Evolutionary conservation across 2,329 filamentous ascomycete genomes (phyloP), one percentile per base, ranked within the genome.

Genomic region (Sporothrix phasma): DNA sequence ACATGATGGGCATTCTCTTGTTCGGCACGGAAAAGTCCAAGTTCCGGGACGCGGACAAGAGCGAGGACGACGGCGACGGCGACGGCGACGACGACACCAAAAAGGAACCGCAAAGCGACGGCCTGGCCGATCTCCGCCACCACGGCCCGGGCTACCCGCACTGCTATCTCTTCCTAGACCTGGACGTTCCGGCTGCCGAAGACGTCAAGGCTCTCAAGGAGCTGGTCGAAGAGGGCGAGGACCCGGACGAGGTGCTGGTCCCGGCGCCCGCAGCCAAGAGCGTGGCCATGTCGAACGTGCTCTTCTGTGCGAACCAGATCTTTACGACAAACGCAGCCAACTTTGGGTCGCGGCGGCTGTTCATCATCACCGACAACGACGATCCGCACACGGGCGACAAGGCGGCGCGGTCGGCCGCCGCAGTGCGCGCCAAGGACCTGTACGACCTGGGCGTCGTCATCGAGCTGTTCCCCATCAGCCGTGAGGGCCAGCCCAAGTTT

Each of bases 251-350:
- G 8, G 76, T 97, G 3, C 76, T 97, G 41, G 80, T 81, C 5
- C 87, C 92, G 1, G 84, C 89, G 0, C 26, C 64, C 8, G 77
- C 83, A 3, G 31, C 64, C 2, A 85, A 92, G 63, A 78, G 81
- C 1, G 86, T 89, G 0, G 86, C 87, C 39, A 96, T 99, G 87
- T 85, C 90, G 10, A 96, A 92, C 70, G 82, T 99, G 2, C 80
- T 99, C 1, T 97, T 97, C 73, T 96, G 92, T 70, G 93, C 92
- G 43, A 97, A 97, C 69, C 92, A 97, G 72, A 89, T 97, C 61
- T 97, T 99, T 73, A 96, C 92, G 1, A 96, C 90, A 3, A 96
- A 89, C 73, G 92, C 94, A 0, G 87, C 94, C 19, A 97, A 97
- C 72, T 97, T 97, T 74, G 88, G 90, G 3, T 97, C 93, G 5